Evolutionary conservation across 371 early-diverging fungal genomes (phyloP).

Genomic region (Mortierella sp.): DNA sequence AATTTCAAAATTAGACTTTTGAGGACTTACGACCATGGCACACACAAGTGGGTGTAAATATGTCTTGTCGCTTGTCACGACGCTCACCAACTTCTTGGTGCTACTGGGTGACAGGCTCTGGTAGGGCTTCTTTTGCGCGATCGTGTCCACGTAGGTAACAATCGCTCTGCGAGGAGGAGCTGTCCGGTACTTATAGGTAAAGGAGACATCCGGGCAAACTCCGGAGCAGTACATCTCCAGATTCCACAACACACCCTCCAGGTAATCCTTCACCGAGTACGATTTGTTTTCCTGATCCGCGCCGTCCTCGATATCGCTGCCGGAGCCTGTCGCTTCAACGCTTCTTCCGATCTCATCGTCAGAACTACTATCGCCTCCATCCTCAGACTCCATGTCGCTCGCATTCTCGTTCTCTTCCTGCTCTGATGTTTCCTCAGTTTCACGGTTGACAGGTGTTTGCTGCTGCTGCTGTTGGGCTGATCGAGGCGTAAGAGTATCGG

Average conservation of each 20-base stretch:
- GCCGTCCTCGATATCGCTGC: constrained; percentile 15
- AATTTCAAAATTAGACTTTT: not conserved
- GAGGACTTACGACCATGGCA: constrained; percentile 44
- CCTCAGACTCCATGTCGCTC: constrained; percentile 25
- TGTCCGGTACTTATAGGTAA: constrained; percentile 22
- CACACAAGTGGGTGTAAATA: constrained; percentile 52
- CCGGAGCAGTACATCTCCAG: constrained; percentile 56
- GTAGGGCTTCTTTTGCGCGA: constrained; percentile 2
- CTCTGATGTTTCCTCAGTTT: not conserved
- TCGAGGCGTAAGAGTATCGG: not conserved
- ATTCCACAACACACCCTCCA: constrained; percentile 52
- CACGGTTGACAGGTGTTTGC: not conserved
- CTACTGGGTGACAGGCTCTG: constrained; percentile 17
- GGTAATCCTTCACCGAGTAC: constrained; percentile 33
- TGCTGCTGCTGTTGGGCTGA: not conserved
- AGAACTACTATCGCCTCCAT: constrained; percentile 5
- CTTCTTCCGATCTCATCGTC: not conserved
- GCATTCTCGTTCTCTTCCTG: constrained; percentile 3
- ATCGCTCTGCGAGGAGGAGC: constrained; percentile 48
- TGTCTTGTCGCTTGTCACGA: constrained; percentile 13
- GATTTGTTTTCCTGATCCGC: not conserved
- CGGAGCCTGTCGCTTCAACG: constrained; percentile 4
- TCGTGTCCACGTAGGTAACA: constrained; percentile 16
- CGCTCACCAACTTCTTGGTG: constrained; percentile 8
- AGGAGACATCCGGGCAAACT: constrained; percentile 47